Evolutionary conservation across 169 alveolate genomes (phyloP).

Genomic region (Plasmodium sp.): DNA sequence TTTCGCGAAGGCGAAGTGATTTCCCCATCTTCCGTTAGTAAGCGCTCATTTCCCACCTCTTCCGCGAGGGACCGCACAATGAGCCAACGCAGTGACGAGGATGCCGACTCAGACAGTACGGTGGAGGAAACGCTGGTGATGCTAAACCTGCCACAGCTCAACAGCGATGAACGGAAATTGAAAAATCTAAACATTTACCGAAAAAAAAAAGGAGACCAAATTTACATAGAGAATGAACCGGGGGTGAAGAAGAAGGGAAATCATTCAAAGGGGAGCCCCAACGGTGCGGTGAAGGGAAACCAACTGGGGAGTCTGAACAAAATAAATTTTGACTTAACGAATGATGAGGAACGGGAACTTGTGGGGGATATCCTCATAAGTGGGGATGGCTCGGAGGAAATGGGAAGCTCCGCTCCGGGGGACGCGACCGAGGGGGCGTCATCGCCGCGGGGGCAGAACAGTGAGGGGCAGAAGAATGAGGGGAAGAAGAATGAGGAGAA

Average conservation of each 20-base stretch:
- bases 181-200: slow-evolving; percentile 46
- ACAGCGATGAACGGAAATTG: slow-evolving; percentile 27
- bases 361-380: background rate
- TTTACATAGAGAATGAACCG: background rate
- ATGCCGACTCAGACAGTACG: slow-evolving; percentile 47
- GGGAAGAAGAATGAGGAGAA: slow-evolving; percentile 1
- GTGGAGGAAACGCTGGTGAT: slow-evolving; percentile 66
- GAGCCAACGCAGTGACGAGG: background rate
- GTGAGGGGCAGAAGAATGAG: background rate
- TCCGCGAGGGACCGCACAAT: background rate
- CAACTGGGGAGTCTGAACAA: background rate
- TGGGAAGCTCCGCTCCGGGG: background rate
- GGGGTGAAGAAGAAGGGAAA: background rate
- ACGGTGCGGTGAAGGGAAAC: background rate
- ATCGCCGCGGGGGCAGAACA: background rate
- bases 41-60: background rate
- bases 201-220: slow-evolving; percentile 41
- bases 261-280: background rate
- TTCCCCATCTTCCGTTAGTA: too few species aligned
- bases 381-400: background rate
- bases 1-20: too few species aligned
- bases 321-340: slow-evolving; percentile 16
- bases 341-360: background rate
- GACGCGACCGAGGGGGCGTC: background rate
- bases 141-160: slow-evolving; percentile 58